Evolutionary conservation across 2,329 filamentous ascomycete species (phyloP), one percentile per base, ranked within the genome.

Genomic region (Aspergillus neotritici): DNA sequence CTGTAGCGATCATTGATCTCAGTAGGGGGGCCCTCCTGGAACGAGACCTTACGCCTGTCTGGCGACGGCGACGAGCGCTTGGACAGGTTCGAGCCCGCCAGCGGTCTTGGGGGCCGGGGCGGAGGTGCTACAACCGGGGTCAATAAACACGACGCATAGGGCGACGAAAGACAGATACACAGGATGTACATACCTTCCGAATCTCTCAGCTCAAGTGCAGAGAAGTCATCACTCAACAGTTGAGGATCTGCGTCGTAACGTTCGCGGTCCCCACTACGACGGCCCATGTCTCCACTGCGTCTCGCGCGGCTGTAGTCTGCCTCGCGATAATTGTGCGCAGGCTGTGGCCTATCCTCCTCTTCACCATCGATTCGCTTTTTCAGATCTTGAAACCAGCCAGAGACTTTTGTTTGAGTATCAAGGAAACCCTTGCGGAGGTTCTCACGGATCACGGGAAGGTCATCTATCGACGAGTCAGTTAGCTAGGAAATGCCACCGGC

Each of bases 361-460:
- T 93, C 87, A 37, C 93, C 91, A 58, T 97, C 90, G 29, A 98
- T 79, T 66, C 84, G 87, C 78, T 97, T 97, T 72, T 87, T 93
- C 63, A 98, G 74, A 50, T 82, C 89, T 39, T 80, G 86, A 57
- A 98, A 88, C 90, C 91, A 97, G 38, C 80, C 79, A 70, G 94
- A 97, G 57, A 98, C 86, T 61, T 87, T 94, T 43, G 80, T 83
- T 70, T 97, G 93, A 2, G 93, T 97, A 61, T 98, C 90, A 43
- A 89, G 61, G 69, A 98, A 98, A 4, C 93, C 93, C 70, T 97
- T 94, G 62, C 84, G 85, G 55, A 98, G 79, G 60, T 94, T 96
- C 63, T 95, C 88, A 53, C 83, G 84, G 61, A 98, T 96, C 38
- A 91, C 82, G 1, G 93, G 91, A 11, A 98, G 78, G 55, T 98